phyloP scores from a whole-genome alignment of 257 asterid species.

The Apocynum venetum region DNA sequence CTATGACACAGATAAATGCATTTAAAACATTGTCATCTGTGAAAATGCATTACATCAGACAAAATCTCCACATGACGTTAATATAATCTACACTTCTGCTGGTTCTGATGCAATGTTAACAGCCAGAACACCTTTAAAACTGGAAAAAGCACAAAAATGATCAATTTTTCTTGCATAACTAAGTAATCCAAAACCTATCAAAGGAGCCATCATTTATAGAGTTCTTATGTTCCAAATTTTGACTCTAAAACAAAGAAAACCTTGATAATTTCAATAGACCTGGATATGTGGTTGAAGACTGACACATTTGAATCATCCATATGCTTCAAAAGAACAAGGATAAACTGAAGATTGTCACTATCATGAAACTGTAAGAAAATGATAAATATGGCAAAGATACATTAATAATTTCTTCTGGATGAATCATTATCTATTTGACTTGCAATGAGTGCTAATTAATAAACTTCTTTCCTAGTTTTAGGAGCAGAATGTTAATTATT shows the following conservation, averaged over 20 bases:
- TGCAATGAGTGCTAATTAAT: background rate
- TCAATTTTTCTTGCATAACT: background rate
- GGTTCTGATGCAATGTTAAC: too few species aligned
- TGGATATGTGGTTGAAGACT: background rate
- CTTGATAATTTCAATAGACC: background rate
- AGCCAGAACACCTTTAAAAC: background rate
- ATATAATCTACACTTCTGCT: too few species aligned
- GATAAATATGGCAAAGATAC: background rate
- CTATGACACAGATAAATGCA: background rate
- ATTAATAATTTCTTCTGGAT: background rate
- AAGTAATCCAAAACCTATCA: background rate
- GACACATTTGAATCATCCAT: background rate
- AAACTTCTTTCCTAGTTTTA: background rate
- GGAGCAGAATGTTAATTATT: background rate
- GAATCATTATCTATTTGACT: background rate
- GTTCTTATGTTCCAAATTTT: background rate
- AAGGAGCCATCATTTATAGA: background rate
- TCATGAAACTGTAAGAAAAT: background rate
- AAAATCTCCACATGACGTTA: too few species aligned
- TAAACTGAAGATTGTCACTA: background rate
- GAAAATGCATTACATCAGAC: background rate
- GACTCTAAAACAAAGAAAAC: background rate
- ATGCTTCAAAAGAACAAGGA: background rate
- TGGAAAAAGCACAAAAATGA: background rate
- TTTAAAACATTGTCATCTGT: background rate